Evolutionary conservation across 148 eudicot species (phyloP), one percentile per base, ranked within the genome.

Genomic region (Fallopia convolvulus): DNA sequence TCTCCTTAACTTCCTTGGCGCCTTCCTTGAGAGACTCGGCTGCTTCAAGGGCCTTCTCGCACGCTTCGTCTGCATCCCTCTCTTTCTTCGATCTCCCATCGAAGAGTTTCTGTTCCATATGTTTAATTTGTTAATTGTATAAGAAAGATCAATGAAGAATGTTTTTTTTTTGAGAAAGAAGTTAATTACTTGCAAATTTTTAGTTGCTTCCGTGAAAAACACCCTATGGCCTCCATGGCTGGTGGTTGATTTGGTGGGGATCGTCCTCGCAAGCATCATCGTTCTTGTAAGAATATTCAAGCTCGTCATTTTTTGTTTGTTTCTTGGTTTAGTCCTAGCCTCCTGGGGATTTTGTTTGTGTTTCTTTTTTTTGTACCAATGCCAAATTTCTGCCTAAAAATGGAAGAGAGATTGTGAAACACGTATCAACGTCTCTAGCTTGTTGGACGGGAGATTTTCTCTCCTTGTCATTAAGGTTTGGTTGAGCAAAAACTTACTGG

Each of bases 21-120:
- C 87, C 86, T 82, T 88, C 87, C 75, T 83, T 86, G 6, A 90
- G 79, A 4, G 88, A 75, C 30, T 88, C 82, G 1, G 93, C 87
- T 23, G 91, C 84, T 49, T 90, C 85, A 14, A 77, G 81, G 4
- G 85, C 82, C 83, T 82, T 86, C 74, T 74, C 70, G 61, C 84
- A 76, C 41, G 90, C 85, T 73, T 82, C 83, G 5, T 85, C 87
- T 4, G 79, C 80, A 73, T 89, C 85, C 83, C 83, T 81, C 77
- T 84, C 87, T 46, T 78, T 81, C 70, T 84, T 56, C 12, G 78
- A 75, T 82, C 78, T 74, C 32, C 77, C 44, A 17, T 74, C 77
- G 55, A 76, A 71, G 0, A 76, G 30, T 50, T 80, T 83, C 82
- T 80, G 47, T 15, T 12, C 17, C 70, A 55, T 40, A 61, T 26